These are phyloP conservation scores for Porodaedalea pini DNA, from an alignment of 1,284 basidiomycete species.

Conservation along the genomic window DNA sequence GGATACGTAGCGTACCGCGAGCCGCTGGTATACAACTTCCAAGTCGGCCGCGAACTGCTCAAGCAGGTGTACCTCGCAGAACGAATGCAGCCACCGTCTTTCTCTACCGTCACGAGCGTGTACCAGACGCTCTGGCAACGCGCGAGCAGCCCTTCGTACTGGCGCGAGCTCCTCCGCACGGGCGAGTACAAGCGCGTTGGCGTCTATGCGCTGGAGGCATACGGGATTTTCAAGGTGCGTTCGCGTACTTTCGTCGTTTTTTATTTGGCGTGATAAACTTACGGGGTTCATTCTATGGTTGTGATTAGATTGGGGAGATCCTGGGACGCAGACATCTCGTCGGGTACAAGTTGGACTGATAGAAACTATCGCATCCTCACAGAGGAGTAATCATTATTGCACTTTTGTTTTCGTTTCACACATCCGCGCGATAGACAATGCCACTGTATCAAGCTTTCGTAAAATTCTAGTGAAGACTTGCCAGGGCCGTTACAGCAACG, in stretches of 20 bases:
- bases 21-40: conserved; percentile 80
- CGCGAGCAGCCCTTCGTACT: conserved; percentile 64
- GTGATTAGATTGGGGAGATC: conserved; percentile 81
- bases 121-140: conserved; percentile 75
- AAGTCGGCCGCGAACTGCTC: conserved; percentile 78
- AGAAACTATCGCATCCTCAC: conserved; percentile 6
- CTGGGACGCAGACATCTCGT: conserved; percentile 80
- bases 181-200: conserved; percentile 80
- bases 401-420: neutral
- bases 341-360: conserved; percentile 72
- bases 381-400: conserved; percentile 6
- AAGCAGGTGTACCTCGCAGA: conserved; percentile 93
- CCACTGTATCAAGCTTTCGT: neutral
- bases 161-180: conserved; percentile 63
- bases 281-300: neutral
- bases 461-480: neutral
- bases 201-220: conserved; percentile 86
- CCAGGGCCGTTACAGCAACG: too few species aligned
- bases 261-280: neutral
- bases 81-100: conserved; percentile 76
- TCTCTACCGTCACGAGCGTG: conserved; percentile 60
- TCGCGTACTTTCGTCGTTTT: neutral
- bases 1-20: conserved; percentile 67
- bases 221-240: conserved; percentile 80
- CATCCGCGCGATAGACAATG: neutral